Base-by-base conservation (phyloP, 805 yeast species). In the Saccharomyces kudriavzevii region DNA sequence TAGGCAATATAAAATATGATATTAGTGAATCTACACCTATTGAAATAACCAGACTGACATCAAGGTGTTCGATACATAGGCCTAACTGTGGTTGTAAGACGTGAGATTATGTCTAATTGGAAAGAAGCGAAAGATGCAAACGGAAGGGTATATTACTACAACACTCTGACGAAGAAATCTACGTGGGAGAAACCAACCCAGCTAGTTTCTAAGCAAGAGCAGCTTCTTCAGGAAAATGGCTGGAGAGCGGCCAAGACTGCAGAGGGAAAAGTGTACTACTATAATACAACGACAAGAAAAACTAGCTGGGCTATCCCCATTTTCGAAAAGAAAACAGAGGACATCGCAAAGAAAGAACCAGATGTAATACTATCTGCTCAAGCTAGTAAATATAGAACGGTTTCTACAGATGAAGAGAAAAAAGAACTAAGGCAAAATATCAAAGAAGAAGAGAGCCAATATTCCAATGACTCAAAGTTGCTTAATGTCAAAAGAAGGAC, bases 231-330 rank as follows among this genome's bases (percentile, higher is more conserved):
- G 40, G 70, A 72, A 22, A 76, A 84, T 1, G 80, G 79, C 17
- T 85, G 88, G 88, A 70, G 70, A 31, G 74, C 75, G 55, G 75
- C 70, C 30, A 63, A 67, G 1, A 74, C 84, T 0, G 78, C 78
- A 11, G 83, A 78, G 5, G 90, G 91, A 2, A 72, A 71, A 51
- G 72, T 74, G 20, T 89, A 89, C 67, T 90, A 87, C 73, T 84
- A 84, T 68, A 86, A 87, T 63, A 72, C 75, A 13, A 68, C 69
- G 27, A 80, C 92, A 0, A 77, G 81, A 5, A 82, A 83, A 61
- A 84, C 94, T 20, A 82, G 84, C 0, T 91, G 97, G 97, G 87
- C 83, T 20, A 68, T 80, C n/a, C 96, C 96, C 0, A 73, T 65
- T 9, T 48, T 57, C 22, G 53, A 40, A 9, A 56, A 53, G 3